phyloP scores from a whole-genome alignment of 106 monocot genomes.

The Acorus calamus region DNA sequence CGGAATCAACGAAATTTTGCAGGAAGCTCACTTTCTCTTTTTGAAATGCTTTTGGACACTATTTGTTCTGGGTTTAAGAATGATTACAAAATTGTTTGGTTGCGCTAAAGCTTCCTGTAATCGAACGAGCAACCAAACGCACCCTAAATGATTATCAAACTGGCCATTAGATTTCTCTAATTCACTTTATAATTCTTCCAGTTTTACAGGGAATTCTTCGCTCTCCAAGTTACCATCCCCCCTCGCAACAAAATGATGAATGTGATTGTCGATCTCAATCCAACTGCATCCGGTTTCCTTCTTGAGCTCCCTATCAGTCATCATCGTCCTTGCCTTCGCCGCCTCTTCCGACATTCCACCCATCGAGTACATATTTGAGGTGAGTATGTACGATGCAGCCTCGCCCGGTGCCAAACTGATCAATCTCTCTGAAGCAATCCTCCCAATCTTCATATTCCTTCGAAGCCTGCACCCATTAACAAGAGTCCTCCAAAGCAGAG shows the following conservation, averaged over 20 bases:
- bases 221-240: not conserved
- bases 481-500: constrained; percentile 12
- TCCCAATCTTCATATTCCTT: constrained; percentile 2
- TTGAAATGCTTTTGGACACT: no score
- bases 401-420: constrained; percentile 7
- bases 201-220: no score
- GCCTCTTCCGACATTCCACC: constrained; percentile 10
- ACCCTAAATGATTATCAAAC: no score
- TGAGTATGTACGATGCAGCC: constrained; percentile 7
- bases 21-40: no score
- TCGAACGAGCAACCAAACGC: no score
- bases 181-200: no score
- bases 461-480: constrained; percentile 9
- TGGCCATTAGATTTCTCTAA: no score
- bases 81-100: no score
- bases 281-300: constrained; percentile 15
- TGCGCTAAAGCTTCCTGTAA: no score
- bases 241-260: constrained; percentile 8
- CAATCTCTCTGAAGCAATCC: not conserved
- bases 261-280: constrained; percentile 1
- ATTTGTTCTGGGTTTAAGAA: no score
- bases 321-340: not conserved
- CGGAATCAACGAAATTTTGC: no score
- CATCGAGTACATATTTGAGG: constrained; percentile 6
- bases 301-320: constrained; percentile 2